Percentiles rank a stretch among this genome's conserved stretches.
Conservation (phyloP, 2,329 filamentous ascomycete genomes). For the Chrysosporium keratinophilum region DNA sequence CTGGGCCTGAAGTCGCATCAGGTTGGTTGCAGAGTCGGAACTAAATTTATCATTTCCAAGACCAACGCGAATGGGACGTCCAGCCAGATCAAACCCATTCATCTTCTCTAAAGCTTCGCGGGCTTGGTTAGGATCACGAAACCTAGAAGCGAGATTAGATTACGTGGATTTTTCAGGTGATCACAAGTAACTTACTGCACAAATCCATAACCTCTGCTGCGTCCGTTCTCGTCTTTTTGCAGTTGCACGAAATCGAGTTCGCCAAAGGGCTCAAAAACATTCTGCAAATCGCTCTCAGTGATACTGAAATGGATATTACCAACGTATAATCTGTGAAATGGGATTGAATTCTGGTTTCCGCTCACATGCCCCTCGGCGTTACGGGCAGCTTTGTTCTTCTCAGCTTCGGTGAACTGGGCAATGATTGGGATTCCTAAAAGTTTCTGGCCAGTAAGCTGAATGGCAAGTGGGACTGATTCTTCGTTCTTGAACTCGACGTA, state of each 20-base stretch:
- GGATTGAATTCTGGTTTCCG: constrained; percentile 67
- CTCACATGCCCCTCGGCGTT: constrained; percentile 64
- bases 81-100: constrained; percentile 97
- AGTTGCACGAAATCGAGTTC: constrained; percentile 96
- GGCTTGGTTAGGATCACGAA: constrained; percentile 79
- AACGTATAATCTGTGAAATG: constrained; percentile 96
- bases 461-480: constrained; percentile 82
- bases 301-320: constrained; percentile 99
- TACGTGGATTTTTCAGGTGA: neutral
- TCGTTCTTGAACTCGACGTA: constrained; percentile 98
- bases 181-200: constrained; percentile 67
- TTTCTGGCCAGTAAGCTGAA: constrained; percentile 97
- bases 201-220: constrained; percentile 93
- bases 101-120: constrained; percentile 95
- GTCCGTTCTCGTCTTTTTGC: constrained; percentile 85
- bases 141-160: constrained; percentile 43
- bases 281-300: constrained; percentile 87
- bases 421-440: constrained; percentile 98
- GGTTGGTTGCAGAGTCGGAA: constrained; percentile 88
- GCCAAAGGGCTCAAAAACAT: constrained; percentile 94
- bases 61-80: constrained; percentile 93
- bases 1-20: constrained; percentile 73
- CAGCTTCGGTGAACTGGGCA: constrained; percentile 94
- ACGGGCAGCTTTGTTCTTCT: constrained; percentile 96
- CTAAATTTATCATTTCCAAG: constrained; percentile 99